Base-by-base conservation (phyloP, 1,139 yeast genomes). In the Lodderomyces parapsilosis region DNA sequence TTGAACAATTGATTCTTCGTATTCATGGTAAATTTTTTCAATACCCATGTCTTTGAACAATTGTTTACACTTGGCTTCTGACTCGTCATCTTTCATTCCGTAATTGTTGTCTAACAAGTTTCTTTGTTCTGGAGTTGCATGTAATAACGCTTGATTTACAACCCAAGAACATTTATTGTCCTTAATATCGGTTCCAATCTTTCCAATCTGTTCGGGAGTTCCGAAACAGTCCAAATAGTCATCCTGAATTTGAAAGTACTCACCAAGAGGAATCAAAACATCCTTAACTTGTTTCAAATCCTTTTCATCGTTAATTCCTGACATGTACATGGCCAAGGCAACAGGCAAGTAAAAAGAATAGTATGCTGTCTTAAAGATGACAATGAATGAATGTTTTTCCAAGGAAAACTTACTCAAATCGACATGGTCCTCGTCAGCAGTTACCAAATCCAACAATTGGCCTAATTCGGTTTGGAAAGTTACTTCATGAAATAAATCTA, bases 141-240 rank as follows among this genome's bases (percentile, higher is more conserved):
- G 74, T 63, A 85, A 78, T 56, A 94, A 78, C 7, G 99, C 99
- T 58, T 89, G 88, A 76, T 93, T 93, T 58, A 94, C 80, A 48
- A 94, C 84, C 99, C 99, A 94, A 39, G 97, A 87, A 68, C 99
- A 94, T 71, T 94, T 94, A 79, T 94, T 94, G 67, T 94, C 99
- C 71, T 88, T 88, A 60, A 94, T 94, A 65, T 94, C 99, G 47
- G 99, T 94, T 54, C 99, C 99, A 54, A 94, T 89, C 76, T 94
- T 94, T 50, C 99, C 99, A 61, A 93, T 93, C 59, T 91, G 91
- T 62, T 87, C 95, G 39, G 99, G 97, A 55, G 94, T 90, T 51
- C 99, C 99, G 62, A 88, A 94, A 68, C 97, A 89, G 67, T 94
- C 99, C 57, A 94, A 80, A 71, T 75, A 94, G 66, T 94, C 99